Base-by-base conservation (phyloP, 2,329 filamentous ascomycete genomes). In the Thielaviopsis punctulata region DNA sequence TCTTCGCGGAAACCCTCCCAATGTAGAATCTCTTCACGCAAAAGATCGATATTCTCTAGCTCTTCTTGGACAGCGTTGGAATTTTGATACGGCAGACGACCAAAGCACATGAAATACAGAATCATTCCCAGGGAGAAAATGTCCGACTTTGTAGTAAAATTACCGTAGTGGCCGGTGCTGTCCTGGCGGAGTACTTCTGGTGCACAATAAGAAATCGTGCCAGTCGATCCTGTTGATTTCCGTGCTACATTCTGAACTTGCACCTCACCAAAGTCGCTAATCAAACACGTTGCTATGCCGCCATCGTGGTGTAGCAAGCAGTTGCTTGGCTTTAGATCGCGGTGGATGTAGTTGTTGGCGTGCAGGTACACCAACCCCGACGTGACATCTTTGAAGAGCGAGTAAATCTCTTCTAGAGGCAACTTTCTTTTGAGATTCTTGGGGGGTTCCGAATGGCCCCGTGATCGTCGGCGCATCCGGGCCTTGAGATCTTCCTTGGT, bases 121-220 rank as follows among this genome's bases (percentile, higher is more conserved):
- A 96, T 96, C 90, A 98, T 95, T 48, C 92, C 92, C 0, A 98
- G 71, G 1, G 89, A 95, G 65, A 98, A 98, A n/a, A 98, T 84
- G 62, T 98, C 92, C 0, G 89, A 95, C 62, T 96, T 98, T 23
- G 86, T 89, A 0, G 88, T 95, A 61, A 98, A 98, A 62, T 96
- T 95, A 7, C 85, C 88, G 59, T 86, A 90, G 1, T 75, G 75
- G 0, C 90, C 90, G 24, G 71, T 73, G 0, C 75, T 67, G 53
- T 80, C 82, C 58, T 76, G 76, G 49, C 76, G 80, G 25, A 98
- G 70, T 0, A 98, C 93, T 65, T 98, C 92, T 0, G 92, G 92
- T 0, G 92, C 92, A 65, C 92, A 98, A 65, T 95, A 98, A 0
- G 90, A 96, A 45, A 98, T 92, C 0, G 92, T 98, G 1, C 92